Evolutionary conservation across 441 rosid genomes (phyloP).

Genomic region (Syzygium malaccense): DNA sequence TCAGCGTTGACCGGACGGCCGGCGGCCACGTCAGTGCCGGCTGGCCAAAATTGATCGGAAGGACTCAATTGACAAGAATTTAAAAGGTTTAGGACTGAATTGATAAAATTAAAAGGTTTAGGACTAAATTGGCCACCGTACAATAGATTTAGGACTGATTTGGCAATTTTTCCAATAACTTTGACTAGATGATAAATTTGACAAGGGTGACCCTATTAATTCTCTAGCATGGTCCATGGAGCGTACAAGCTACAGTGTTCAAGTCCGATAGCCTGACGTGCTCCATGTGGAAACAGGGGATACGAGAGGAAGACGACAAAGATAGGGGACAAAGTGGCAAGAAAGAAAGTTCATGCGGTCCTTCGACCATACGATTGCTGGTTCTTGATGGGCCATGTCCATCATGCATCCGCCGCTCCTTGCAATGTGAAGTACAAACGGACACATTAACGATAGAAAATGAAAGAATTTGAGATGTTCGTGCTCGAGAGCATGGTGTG

Average conservation of each 20-base stretch:
- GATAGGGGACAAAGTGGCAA: not conserved
- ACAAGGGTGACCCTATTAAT: too few relatives aligned
- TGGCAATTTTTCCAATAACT: too few relatives aligned
- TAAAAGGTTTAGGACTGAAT: too few relatives aligned
- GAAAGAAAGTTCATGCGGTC: not conserved
- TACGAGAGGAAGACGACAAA: not conserved
- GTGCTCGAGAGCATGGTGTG: not conserved
- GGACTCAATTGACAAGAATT: too few relatives aligned
- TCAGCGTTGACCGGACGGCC: too few relatives aligned
- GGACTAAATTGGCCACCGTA: too few relatives aligned
- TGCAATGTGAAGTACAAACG: not conserved
- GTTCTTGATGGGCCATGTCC: not conserved
- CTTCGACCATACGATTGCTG: not conserved
- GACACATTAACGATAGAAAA: not conserved
- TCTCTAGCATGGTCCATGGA: not conserved
- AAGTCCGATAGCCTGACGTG: too few relatives aligned
- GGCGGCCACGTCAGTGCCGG: too few relatives aligned
- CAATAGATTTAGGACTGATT: too few relatives aligned
- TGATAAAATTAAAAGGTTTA: too few relatives aligned
- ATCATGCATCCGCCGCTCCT: not conserved
- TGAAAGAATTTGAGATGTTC: not conserved
- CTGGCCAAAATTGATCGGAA: too few relatives aligned
- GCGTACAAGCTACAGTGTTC: not conserved
- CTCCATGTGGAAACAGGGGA: not conserved
- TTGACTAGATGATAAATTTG: too few relatives aligned